Evolutionary conservation across 495 filamentous ascomycete genomes (phyloP), one percentile per base, ranked within the genome.

Genomic region (Amphirosellinia nigrospora): DNA sequence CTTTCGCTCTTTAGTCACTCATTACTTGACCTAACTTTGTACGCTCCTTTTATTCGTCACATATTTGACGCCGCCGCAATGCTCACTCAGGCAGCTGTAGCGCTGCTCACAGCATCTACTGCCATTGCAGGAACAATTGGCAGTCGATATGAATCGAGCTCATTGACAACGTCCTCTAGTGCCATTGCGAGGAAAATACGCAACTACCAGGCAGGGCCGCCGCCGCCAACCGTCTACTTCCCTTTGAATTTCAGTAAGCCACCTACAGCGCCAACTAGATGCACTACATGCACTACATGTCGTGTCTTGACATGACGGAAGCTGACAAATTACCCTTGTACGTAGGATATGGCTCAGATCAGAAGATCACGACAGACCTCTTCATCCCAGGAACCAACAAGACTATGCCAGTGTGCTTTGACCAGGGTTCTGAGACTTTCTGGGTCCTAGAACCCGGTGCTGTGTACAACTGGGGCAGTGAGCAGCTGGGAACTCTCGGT

Each of bases 351-450:
- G 62, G 62, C 26, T 26, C 62, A 2, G 45, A 56, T 43, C 41
- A 64, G 34, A 70, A 70, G 36, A 56, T 70, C 30, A 39, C 58
- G 13, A 70, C 68, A 1, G 62, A 70, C 26, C 68, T 70, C 23
- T 1, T 53, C 8, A 70, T 64, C 30, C 68, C 68, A 7, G 43
- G 45, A 26, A 53, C 23, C 56, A 63, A 64, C 32, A 50, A 70
- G 19, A 64, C 56, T 7, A 64, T 70, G 45, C 53, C 59, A 39
- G 68, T 70, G 10, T 61, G 59, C 46, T 70, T 53, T 48, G 68
- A 70, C 15, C 68, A 70, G 34, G 68, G 68, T 2, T 53, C 43
- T 28, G 68, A 70, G 59, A 52, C 4, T 46, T 70, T 53, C 59
- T 70, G 43, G 38, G 15, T 70, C 3, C 46, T 61, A 9, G 68